A percentile compares a stretch with the other conserved stretches of the same genome.
Evolutionary conservation across 768 basidiomycete genomes (phyloP).

Genomic region (Panaeolus papilionaceus): DNA sequence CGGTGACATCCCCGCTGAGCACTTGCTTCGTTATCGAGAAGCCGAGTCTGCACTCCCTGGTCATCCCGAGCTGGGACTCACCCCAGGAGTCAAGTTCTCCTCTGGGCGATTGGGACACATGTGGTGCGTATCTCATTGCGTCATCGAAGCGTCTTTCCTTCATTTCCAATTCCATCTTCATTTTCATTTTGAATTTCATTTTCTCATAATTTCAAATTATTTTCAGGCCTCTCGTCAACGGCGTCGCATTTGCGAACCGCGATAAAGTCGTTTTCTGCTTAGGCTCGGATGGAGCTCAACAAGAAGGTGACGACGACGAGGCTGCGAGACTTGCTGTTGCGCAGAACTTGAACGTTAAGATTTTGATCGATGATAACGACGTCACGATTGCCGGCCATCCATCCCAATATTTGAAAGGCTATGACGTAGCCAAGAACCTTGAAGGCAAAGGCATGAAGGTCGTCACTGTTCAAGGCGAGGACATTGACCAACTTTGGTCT

Average conservation of each 20-base stretch:
- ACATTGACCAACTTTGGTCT: conserved; percentile 79
- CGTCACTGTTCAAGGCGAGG: conserved; percentile 74
- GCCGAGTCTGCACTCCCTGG: conserved; percentile 89
- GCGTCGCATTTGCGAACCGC: conserved; percentile 79
- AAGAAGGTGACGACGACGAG: conserved; percentile 92
- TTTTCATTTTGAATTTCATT: conserved; percentile 12
- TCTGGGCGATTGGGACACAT: conserved; percentile 93
- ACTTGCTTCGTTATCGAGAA: conserved; percentile 84
- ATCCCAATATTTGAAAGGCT: conserved; percentile 85
- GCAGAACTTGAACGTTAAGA: conserved; percentile 81
- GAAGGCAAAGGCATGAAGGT: conserved; percentile 86
- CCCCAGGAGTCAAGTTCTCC: conserved; percentile 93
- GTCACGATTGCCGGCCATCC: conserved; percentile 94
- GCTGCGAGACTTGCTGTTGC: conserved; percentile 89
- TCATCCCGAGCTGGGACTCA: conserved; percentile 88
- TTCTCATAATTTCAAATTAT: background rate
- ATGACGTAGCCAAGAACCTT: conserved; percentile 71
- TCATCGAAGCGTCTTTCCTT: background rate
- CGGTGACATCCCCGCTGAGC: conserved; percentile 72
- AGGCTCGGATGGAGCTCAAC: conserved; percentile 90
- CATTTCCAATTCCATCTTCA: background rate
- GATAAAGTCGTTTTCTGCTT: conserved; percentile 82
- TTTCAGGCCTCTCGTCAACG: conserved; percentile 77
- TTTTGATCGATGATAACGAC: conserved; percentile 90
- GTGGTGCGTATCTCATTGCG: conserved; percentile 54